Percentiles rank a stretch among this genome's conserved stretches.
These are phyloP conservation scores for Tuber microsphaerosporum DNA, from an alignment of 495 filamentous ascomycete genomes.

Conservation along the genomic window DNA sequence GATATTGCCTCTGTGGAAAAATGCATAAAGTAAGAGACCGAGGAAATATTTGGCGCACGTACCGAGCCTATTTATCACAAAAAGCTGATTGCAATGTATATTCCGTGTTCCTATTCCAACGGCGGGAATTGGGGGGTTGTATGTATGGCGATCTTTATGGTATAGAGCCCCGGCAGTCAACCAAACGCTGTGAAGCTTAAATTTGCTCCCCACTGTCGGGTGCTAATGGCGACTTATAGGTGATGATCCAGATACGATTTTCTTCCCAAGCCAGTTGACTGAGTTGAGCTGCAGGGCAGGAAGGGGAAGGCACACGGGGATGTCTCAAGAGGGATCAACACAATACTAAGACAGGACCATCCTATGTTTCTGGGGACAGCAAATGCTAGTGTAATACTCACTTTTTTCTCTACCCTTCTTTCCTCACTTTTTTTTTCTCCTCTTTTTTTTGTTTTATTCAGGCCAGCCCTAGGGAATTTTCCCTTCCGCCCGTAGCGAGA, in stretches of 20 bases:
- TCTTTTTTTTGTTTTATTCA: not conserved
- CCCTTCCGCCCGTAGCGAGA: not conserved
- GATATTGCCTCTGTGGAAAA: not conserved
- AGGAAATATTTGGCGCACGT: constrained; percentile 21
- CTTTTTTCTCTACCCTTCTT: constrained; percentile 20
- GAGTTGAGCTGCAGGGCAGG: constrained; percentile 16
- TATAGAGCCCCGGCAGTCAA: not conserved
- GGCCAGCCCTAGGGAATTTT: not conserved
- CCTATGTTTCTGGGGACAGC: constrained; percentile 8
- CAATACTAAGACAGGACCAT: constrained; percentile 22
- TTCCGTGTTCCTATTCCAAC: not conserved
- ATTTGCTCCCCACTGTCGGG: not conserved
- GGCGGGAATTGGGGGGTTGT: not conserved
- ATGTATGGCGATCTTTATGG: not conserved
- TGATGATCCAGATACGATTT: constrained; percentile 22
- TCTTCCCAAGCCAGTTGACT: constrained; percentile 11
- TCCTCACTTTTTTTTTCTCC: not conserved
- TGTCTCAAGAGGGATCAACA: constrained; percentile 34
- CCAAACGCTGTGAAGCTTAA: not conserved
- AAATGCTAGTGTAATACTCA: constrained; percentile 18
- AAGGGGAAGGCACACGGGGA: constrained; percentile 19
- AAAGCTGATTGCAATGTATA: not conserved
- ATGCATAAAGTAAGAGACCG: constrained; percentile 7
- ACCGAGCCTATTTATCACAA: constrained; percentile 31
- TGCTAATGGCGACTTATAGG: constrained; percentile 14